Conservation (phyloP, 2,329 filamentous ascomycete genomes). For the Tricladium varicosporioides region DNA sequence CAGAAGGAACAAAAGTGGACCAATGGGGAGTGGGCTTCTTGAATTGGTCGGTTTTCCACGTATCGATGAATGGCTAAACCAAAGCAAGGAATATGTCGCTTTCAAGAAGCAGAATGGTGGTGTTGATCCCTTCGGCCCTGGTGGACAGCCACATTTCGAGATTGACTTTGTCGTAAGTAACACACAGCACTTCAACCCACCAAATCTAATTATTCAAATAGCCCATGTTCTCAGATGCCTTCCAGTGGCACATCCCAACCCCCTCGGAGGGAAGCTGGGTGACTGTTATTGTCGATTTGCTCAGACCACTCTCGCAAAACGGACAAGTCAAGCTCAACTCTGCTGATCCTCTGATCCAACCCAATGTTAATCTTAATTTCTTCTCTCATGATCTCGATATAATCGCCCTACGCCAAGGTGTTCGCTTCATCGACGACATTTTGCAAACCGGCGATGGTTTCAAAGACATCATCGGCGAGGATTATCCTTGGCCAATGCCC, state of each 20-base stretch:
- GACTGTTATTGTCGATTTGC: conserved; percentile 54
- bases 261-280: conserved; percentile 48
- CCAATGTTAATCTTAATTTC: conserved; percentile 29
- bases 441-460: conserved; percentile 55
- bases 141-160: conserved; percentile 59
- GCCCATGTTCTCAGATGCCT: conserved; percentile 50
- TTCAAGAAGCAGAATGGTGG: conserved; percentile 41
- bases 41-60: conserved; percentile 55
- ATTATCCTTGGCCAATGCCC: conserved; percentile 62
- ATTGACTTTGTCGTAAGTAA: conserved; percentile 52
- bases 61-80: conserved; percentile 53
- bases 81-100: conserved; percentile 45
- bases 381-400: conserved; percentile 47
- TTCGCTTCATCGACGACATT: conserved; percentile 42
- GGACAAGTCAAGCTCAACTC: conserved; percentile 43
- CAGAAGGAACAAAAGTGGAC: conserved; percentile 39
- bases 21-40: conserved; percentile 41
- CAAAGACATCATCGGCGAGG: conserved; percentile 49
- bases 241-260: conserved; percentile 47
- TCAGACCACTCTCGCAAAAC: conserved; percentile 44
- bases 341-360: conserved; percentile 58
- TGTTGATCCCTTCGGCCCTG: conserved; percentile 53
- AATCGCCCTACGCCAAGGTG: conserved; percentile 47
- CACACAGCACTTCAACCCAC: not conserved
- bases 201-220: not conserved